Conservation (phyloP, 2,329 filamentous ascomycete genomes). For the Trichoderma guizhouense region DNA sequence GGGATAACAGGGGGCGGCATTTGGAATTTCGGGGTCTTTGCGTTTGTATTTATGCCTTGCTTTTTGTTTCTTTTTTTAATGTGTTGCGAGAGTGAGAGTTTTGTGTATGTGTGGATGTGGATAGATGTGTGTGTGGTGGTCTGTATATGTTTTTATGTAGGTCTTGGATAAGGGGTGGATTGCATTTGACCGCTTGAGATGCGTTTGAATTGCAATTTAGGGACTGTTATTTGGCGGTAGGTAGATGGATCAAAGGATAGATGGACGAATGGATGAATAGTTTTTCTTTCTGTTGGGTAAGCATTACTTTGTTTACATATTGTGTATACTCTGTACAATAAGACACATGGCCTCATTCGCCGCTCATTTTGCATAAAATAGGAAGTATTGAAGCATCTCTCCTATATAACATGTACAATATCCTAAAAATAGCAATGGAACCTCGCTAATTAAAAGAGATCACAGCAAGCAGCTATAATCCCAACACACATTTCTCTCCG, state of each 20-base stretch:
- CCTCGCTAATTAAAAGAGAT: background rate
- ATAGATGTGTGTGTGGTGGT: too few relatives aligned
- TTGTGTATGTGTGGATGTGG: too few relatives aligned
- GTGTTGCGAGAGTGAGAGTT: background rate
- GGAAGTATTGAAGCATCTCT: background rate
- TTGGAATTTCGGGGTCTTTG: background rate
- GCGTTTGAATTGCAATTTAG: background rate
- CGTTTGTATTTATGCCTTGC: background rate
- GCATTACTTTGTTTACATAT: background rate
- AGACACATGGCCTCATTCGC: background rate
- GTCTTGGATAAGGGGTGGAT: background rate
- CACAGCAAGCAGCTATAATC: conserved; percentile 4
- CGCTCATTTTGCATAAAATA: background rate
- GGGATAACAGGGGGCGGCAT: background rate
- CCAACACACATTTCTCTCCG: background rate
- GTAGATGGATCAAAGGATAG: background rate
- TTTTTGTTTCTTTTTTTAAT: background rate
- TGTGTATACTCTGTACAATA: background rate
- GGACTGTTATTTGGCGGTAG: background rate
- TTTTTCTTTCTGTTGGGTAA: background rate
- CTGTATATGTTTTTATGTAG: background rate
- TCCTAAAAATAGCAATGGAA: background rate
- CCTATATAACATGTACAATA: background rate
- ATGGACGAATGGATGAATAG: background rate
- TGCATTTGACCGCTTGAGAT: background rate